Percentiles rank a stretch among this genome's conserved stretches.
Evolutionary conservation across 768 basidiomycete species (phyloP).

Genomic region (Amanita fuliginea): DNA sequence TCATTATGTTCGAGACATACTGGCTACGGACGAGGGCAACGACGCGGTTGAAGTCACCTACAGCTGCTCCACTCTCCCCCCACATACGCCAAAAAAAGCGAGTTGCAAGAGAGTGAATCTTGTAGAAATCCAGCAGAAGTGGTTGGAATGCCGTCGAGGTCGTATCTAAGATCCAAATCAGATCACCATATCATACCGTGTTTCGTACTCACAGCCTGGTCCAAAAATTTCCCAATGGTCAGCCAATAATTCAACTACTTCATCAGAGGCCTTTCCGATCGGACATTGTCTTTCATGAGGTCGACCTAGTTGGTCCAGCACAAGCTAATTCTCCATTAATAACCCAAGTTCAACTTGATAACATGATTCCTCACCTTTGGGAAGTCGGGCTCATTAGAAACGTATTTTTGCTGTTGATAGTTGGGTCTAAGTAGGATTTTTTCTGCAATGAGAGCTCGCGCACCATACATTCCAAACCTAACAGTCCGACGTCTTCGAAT

Average conservation of each 20-base stretch:
- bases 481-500: slow-evolving; percentile 67
- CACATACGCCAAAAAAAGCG: slow-evolving; percentile 91
- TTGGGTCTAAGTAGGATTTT: background rate
- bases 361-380: slow-evolving; percentile 41
- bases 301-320: slow-evolving; percentile 72
- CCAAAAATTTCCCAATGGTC: slow-evolving; percentile 83
- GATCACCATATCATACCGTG: slow-evolving; percentile 6
- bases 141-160: slow-evolving; percentile 77
- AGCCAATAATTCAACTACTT: slow-evolving; percentile 74
- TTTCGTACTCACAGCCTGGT: slow-evolving; percentile 56
- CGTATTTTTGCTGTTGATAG: slow-evolving; percentile 46
- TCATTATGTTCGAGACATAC: slow-evolving; percentile 26
- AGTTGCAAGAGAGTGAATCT: slow-evolving; percentile 70
- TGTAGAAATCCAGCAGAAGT: slow-evolving; percentile 78
- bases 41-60: slow-evolving; percentile 69
- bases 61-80: slow-evolving; percentile 74
- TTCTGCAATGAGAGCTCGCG: slow-evolving; percentile 12
- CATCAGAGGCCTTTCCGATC: slow-evolving; percentile 73
- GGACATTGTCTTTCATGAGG: slow-evolving; percentile 70
- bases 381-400: slow-evolving; percentile 63
- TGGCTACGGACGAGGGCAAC: slow-evolving; percentile 74
- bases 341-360: background rate
- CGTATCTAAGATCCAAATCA: slow-evolving; percentile 39
- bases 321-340: slow-evolving; percentile 31
- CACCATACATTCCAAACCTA: slow-evolving; percentile 78